These are phyloP conservation scores for Globisporangium lucens DNA, from an alignment of 352 stramenopile genomes.

Conservation along the genomic window DNA sequence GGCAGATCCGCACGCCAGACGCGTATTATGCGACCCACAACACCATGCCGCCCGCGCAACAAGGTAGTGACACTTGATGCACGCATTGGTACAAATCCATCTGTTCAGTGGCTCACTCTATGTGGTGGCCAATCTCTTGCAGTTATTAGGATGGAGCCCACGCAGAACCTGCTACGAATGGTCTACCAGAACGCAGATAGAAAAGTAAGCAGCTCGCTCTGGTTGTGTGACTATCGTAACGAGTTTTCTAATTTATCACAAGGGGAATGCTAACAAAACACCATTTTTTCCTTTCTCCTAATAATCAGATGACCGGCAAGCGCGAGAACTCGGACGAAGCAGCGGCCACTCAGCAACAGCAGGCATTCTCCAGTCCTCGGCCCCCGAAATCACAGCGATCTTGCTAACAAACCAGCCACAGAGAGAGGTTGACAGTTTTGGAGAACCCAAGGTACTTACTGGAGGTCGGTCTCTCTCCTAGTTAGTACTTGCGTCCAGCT, in stretches of 20 bases:
- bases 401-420: conserved; percentile 1
- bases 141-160: conserved; percentile 57
- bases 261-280: too few relatives aligned
- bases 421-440: neutral
- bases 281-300: neutral
- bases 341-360: neutral
- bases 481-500: neutral
- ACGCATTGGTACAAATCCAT: neutral
- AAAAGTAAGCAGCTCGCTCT: conserved; percentile 35
- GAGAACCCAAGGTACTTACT: neutral
- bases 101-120: neutral
- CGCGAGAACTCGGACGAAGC: conserved; percentile 21
- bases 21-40: conserved; percentile 65
- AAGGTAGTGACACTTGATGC: conserved; percentile 48
- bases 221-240: neutral
- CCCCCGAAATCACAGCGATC: conserved; percentile 29
- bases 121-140: neutral
- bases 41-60: conserved; percentile 51
- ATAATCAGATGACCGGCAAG: conserved; percentile 24
- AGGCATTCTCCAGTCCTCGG: conserved; percentile 19
- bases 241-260: neutral
- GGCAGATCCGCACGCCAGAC: conserved; percentile 53
- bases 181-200: conserved; percentile 51
- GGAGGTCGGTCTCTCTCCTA: neutral
- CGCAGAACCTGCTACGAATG: conserved; percentile 36